phyloP scores from a whole-genome alignment of 2,329 filamentous ascomycete genomes.

The Fusarium udum region DNA sequence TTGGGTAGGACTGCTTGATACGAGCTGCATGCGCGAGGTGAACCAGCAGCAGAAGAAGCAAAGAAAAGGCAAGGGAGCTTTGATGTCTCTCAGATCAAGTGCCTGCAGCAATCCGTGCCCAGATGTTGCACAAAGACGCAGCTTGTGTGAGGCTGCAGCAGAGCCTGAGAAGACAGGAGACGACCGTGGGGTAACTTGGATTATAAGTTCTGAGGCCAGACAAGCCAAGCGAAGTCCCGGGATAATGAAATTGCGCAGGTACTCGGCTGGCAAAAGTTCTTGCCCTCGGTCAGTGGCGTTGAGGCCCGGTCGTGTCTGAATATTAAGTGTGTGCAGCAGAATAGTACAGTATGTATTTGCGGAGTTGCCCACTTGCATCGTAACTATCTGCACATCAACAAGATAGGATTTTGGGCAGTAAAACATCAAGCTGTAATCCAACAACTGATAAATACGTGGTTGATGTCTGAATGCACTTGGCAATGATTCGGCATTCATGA shows the following conservation, averaged over 20 bases:
- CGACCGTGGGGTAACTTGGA: conserved; percentile 13
- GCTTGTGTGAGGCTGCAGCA: conserved; percentile 27
- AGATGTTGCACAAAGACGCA: conserved; percentile 9
- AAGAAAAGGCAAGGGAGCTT: conserved; percentile 15
- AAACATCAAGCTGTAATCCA: conserved; percentile 1
- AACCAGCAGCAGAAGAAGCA: conserved; percentile 2
- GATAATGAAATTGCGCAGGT: conserved; percentile 22
- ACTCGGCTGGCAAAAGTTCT: conserved; percentile 2
- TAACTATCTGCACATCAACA: conserved; percentile 20
- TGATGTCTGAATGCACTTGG: not conserved
- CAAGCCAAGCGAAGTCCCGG: conserved; percentile 15
- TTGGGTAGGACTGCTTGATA: conserved; percentile 37
- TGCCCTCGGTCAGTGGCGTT: conserved; percentile 12
- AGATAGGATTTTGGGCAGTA: not conserved
- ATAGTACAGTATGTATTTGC: conserved; percentile 23
- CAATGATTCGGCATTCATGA: not conserved
- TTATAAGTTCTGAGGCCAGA: conserved; percentile 35
- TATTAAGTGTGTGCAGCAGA: conserved; percentile 40
- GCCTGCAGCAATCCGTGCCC: conserved; percentile 24
- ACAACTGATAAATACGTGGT: conserved; percentile 1
- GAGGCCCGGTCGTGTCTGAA: conserved; percentile 24
- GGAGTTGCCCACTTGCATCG: conserved; percentile 31
- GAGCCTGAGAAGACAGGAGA: conserved; percentile 15
- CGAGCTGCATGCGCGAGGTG: conserved; percentile 33
- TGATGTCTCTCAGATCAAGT: conserved; percentile 26